phyloP scores from a whole-genome alignment of 2,329 filamentous ascomycete genomes.

The Trichoderma pleuroti region DNA sequence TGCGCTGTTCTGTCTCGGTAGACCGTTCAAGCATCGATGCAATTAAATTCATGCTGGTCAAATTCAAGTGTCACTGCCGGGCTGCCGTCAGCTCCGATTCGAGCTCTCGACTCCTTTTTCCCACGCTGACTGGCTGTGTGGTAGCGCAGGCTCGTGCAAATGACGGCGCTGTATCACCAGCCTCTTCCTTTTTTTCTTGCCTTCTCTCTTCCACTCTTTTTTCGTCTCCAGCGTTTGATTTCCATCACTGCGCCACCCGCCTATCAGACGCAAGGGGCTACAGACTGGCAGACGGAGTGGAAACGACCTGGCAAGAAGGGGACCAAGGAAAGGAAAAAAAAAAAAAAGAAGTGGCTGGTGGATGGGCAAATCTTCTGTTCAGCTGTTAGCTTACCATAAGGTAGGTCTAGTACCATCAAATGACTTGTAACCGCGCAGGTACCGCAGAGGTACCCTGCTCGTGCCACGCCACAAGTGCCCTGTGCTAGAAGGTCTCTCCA shows the following conservation, averaged over 20 bases:
- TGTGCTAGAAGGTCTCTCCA: background rate
- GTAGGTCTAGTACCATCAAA: no score
- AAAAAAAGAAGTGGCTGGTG: slow-evolving; percentile 9
- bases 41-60: no score
- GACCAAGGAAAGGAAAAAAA: background rate
- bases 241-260: slow-evolving; percentile 3
- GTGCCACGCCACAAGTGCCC: background rate
- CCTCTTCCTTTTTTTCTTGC: slow-evolving; percentile 6
- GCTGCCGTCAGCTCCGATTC: background rate
- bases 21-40: background rate
- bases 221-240: background rate
- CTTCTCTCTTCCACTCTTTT: background rate
- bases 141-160: slow-evolving; percentile 13
- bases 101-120: background rate
- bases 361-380: background rate
- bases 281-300: background rate
- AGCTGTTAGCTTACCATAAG: background rate
- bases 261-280: background rate
- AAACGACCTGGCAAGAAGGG: background rate
- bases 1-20: background rate
- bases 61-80: background rate
- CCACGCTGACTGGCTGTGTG: slow-evolving; percentile 1
- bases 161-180: slow-evolving; percentile 9
- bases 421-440: background rate
- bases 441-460: background rate